Evolutionary conservation across 371 early-diverging fungal genomes (phyloP).

Genomic region (Capillidium rhysosporum): DNA sequence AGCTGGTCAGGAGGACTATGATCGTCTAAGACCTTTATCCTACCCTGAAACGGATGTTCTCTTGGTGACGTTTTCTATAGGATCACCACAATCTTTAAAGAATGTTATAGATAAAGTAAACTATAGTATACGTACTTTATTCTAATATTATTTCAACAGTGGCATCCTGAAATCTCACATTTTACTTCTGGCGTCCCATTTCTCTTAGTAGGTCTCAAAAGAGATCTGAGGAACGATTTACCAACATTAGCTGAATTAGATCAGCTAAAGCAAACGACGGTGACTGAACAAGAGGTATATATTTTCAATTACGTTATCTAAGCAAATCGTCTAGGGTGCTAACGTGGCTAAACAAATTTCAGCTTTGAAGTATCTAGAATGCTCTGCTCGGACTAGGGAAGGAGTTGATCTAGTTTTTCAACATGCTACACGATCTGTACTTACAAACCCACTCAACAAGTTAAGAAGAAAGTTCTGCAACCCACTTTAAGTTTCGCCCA

Average conservation of each 20-base stretch:
- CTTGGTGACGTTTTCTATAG: slow-evolving; percentile 66
- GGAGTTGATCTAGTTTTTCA: slow-evolving; percentile 70
- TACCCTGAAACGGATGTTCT: slow-evolving; percentile 83
- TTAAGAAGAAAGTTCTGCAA: background rate
- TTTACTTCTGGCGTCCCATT: slow-evolving; percentile 36
- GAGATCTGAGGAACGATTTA: slow-evolving; percentile 39
- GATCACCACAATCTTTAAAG: slow-evolving; percentile 54
- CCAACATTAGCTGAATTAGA: slow-evolving; percentile 27
- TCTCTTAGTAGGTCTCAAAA: slow-evolving; percentile 48
- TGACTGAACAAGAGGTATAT: slow-evolving; percentile 8
- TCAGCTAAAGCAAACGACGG: slow-evolving; percentile 10
- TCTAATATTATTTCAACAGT: slow-evolving; percentile 14
- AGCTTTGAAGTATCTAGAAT: slow-evolving; percentile 69
- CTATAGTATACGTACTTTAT: background rate
- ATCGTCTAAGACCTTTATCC: slow-evolving; percentile 58
- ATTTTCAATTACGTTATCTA: background rate
- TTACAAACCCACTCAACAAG: background rate
- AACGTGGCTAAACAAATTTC: slow-evolving; percentile 54
- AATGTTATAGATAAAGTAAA: slow-evolving; percentile 51
- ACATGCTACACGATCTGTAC: slow-evolving; percentile 34
- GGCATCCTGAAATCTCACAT: slow-evolving; percentile 41
- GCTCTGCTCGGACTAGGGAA: slow-evolving; percentile 67
- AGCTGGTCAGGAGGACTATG: slow-evolving; percentile 78
- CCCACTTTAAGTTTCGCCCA: background rate
- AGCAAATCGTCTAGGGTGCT: slow-evolving; percentile 21